Evolutionary conservation across 2,329 filamentous ascomycete genomes (phyloP).

Genomic region (Didymella pomorum): DNA sequence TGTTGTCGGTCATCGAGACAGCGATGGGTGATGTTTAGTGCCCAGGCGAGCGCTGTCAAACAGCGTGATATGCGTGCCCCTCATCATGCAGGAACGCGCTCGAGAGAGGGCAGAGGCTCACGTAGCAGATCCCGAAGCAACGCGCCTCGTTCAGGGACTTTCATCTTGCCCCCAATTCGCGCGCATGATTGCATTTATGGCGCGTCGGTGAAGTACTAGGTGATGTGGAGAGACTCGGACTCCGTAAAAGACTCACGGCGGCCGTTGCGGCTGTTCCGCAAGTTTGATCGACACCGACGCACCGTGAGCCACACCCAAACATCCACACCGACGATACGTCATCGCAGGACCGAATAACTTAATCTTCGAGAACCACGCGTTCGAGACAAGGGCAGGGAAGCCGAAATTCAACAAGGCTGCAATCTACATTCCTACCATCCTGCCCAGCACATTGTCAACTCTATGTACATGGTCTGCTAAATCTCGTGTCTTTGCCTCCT

Average conservation of each 20-base stretch:
- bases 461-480: too few species aligned
- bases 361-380: too few species aligned
- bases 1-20: neutral
- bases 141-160: too few species aligned
- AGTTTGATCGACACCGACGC: neutral
- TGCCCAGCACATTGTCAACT: neutral
- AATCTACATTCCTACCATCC: neutral
- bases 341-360: too few species aligned
- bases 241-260: neutral
- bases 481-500: too few species aligned
- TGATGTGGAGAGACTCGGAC: neutral
- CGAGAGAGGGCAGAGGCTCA: neutral
- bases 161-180: too few species aligned
- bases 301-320: neutral
- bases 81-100: neutral
- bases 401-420: too few species aligned
- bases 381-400: neutral
- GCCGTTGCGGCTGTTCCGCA: neutral
- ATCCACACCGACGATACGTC: neutral
- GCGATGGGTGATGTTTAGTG: neutral
- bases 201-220: too few species aligned
- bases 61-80: neutral
- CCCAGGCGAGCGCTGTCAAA: too few species aligned
- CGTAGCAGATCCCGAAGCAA: neutral
- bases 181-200: neutral